phyloP scores from a whole-genome alignment of 257 asterid genomes.

The Asclepias syriaca region DNA sequence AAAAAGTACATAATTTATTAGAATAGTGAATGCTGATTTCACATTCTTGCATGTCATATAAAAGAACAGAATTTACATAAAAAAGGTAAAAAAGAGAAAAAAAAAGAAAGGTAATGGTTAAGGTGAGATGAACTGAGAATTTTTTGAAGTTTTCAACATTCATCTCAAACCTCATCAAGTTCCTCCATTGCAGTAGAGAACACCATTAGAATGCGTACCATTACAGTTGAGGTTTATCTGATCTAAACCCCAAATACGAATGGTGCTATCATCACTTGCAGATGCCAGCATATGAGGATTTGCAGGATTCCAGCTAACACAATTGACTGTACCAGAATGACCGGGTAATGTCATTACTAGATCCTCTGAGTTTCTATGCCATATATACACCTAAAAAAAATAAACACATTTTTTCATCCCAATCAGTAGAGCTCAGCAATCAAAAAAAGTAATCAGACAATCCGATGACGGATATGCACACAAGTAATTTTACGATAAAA shows the following conservation, averaged over 20 bases:
- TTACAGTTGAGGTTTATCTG: constrained; percentile 42
- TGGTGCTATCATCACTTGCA: constrained; percentile 86
- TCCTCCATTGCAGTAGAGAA: constrained; percentile 61
- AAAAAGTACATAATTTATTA: constrained; percentile 26
- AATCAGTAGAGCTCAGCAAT: constrained; percentile 6
- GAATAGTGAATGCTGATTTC: constrained; percentile 34
- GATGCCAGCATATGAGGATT: constrained; percentile 88
- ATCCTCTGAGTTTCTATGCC: constrained; percentile 76
- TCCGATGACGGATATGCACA: not conserved
- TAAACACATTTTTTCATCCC: not conserved
- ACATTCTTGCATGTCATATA: constrained; percentile 32
- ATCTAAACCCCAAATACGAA: constrained; percentile 80
- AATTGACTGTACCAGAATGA: constrained; percentile 74
- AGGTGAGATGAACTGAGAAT: constrained; percentile 22
- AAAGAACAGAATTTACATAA: constrained; percentile 46
- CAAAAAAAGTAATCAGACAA: not conserved
- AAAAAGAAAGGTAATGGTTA: constrained; percentile 26
- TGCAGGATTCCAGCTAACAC: constrained; percentile 85
- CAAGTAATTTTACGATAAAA: not conserved
- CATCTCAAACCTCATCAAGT: constrained; percentile 45
- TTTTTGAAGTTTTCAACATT: constrained; percentile 6
- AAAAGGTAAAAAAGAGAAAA: too few species aligned
- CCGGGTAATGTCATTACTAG: constrained; percentile 56
- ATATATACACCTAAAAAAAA: constrained; percentile 59
- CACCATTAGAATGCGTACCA: constrained; percentile 52